Evolutionary conservation across 1,284 basidiomycete genomes (phyloP).

Genomic region (Heterobasidion occidentale): DNA sequence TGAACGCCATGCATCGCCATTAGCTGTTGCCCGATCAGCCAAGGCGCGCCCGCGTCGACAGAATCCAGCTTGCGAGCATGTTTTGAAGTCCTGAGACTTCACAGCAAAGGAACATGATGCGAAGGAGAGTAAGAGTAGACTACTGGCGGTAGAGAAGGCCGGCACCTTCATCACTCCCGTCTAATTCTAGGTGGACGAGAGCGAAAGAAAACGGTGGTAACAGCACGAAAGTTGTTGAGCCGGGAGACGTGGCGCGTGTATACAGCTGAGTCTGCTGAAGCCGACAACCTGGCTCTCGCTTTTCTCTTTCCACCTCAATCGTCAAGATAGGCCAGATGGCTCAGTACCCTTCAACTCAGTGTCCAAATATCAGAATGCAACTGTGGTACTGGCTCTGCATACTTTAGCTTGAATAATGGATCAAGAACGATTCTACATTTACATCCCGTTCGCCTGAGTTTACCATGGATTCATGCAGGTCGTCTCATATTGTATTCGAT

Average conservation of each 20-base stretch:
- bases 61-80: slow-evolving; percentile 84
- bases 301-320: no score
- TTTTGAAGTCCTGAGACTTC: slow-evolving; percentile 84
- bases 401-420: no score
- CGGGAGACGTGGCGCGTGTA: not conserved
- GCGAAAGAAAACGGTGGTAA: not conserved
- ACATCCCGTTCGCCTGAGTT: no score
- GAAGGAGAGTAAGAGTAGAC: slow-evolving; percentile 20
- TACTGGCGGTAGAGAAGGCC: not conserved
- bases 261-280: not conserved
- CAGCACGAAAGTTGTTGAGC: not conserved
- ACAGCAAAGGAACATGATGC: slow-evolving; percentile 38
- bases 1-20: slow-evolving; percentile 60
- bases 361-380: no score
- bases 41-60: slow-evolving; percentile 84
- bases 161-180: slow-evolving; percentile 12
- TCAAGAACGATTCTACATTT: no score
- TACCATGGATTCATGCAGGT: no score
- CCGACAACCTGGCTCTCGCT: not conserved
- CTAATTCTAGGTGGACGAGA: not conserved
- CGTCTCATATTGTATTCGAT: no score
- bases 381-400: no score
- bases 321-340: no score
- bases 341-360: no score
- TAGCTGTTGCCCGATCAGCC: slow-evolving; percentile 55